Evolutionary conservation across 177 flowering plant species (phyloP).

Genomic region (Telopea speciosissima): DNA sequence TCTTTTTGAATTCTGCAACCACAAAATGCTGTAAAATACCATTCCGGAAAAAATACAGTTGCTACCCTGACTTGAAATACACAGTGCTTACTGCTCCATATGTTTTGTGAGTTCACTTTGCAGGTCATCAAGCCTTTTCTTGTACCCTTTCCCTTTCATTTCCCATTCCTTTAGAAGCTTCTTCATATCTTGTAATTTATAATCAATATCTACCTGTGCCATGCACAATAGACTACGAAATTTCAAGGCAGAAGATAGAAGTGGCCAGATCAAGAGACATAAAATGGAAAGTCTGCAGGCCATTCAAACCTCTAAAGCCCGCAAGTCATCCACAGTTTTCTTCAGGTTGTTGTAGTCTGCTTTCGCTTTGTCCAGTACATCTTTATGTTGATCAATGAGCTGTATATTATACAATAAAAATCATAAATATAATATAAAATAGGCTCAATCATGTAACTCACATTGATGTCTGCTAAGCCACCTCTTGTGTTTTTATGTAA

Average conservation of each 20-base stretch:
- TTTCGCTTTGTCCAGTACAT: constrained; percentile 69
- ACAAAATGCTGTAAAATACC: constrained; percentile 1
- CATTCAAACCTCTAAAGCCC: constrained; percentile 67
- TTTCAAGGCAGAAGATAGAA: neutral
- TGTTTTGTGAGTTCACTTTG: constrained; percentile 53
- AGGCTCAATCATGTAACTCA: neutral
- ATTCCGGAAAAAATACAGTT: neutral
- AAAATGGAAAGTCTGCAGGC: neutral
- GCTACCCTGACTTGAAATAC: neutral
- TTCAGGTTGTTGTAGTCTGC: constrained; percentile 62
- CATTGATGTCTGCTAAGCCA: constrained; percentile 8
- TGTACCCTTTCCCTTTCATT: constrained; percentile 63
- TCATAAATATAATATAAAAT: constrained; percentile 6
- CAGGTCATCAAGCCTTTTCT: constrained; percentile 70
- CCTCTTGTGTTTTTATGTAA: constrained; percentile 75
- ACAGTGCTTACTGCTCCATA: constrained; percentile 74
- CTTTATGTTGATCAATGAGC: constrained; percentile 74
- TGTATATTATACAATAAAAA: constrained; percentile 14
- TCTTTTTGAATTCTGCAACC: constrained; percentile 76
- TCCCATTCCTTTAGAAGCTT: constrained; percentile 73
- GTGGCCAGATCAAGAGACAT: neutral
- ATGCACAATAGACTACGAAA: constrained; percentile 1
- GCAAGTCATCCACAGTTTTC: constrained; percentile 64
- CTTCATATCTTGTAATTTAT: constrained; percentile 77
- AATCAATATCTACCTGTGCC: constrained; percentile 82